A percentile compares a stretch with the other conserved stretches of the same genome.
phyloP scores from a whole-genome alignment of 2,329 filamentous ascomycete genomes.

The Teratosphaeria pseudoeucalypti region DNA sequence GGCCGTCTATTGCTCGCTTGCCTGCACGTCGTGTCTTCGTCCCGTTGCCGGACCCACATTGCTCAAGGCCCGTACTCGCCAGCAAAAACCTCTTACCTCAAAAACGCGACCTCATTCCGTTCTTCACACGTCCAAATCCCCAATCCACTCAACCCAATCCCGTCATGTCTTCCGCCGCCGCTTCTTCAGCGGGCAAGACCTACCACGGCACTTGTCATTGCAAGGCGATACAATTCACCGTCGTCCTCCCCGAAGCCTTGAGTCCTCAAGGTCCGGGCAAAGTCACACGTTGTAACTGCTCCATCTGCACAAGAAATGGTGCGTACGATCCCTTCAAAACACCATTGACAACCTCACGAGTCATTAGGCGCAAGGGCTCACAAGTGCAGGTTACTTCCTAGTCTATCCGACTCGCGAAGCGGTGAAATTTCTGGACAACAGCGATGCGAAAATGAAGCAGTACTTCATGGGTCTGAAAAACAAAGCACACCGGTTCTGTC shows the following conservation, averaged over 20 bases:
- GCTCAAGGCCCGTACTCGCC: too few relatives aligned
- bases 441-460: slow-evolving; percentile 8
- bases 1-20: too few relatives aligned
- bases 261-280: slow-evolving; percentile 3
- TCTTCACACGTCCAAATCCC: too few relatives aligned
- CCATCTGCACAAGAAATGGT: neutral
- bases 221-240: slow-evolving; percentile 10
- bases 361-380: neutral
- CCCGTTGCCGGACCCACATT: too few relatives aligned
- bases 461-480: slow-evolving; percentile 9
- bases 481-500: slow-evolving; percentile 16
- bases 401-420: neutral
- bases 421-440: neutral
- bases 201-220: slow-evolving; percentile 19
- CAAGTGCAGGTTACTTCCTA: neutral
- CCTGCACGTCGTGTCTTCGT: too few relatives aligned
- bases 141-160: too few relatives aligned
- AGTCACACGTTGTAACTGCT: neutral
- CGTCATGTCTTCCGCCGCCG: too few relatives aligned
- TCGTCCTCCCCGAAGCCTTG: slow-evolving; percentile 11
- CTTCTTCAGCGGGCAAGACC: slow-evolving; percentile 1
- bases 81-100: too few relatives aligned
- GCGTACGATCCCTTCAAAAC: neutral
- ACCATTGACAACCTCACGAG: neutral
- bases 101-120: too few relatives aligned